Evolutionary conservation across 176 grass and related monocot genomes (phyloP), one percentile per base, ranked within the genome.

Genomic region (Tillandsia leiboldiana): DNA sequence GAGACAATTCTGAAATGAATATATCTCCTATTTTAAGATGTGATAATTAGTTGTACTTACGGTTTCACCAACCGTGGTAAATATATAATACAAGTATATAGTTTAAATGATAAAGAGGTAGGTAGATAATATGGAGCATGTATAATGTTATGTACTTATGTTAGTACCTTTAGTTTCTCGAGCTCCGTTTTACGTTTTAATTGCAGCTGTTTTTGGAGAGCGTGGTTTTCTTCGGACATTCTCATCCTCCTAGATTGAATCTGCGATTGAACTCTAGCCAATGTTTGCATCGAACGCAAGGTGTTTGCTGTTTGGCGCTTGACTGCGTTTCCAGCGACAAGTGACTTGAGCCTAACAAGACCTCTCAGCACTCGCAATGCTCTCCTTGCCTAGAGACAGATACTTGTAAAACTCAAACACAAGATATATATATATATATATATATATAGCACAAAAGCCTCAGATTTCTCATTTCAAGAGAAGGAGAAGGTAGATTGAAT

Each of bases 161-260:
- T 51, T 65, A 15, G 68, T 24, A 94, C 95, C 84, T 94, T 94
- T 75, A 82, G 77, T 88, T 87, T 94, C 54, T 91, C 90, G 28
- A 80, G 81, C 68, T 94, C 95, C 70, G 77, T 82, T 82, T 88
- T 73, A 20, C 77, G 77, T 70, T 99, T 99, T 50, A 83, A 65
- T 57, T 94, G 89, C 51, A 87, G 74, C 64, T 93, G 90, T 77
- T 70, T 99, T 79, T 90, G 89, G 72, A 93, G 64, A 82, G 84
- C 78, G 66, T 88, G 90, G 57, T 99, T 90, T 67, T 91, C 95
- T 75, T 99, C 87, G 22, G 87, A 79, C 80, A 84, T 84, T 73
- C 91, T 89, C 76, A 87, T 65, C 66, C 84, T 87, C 69, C 95
- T 83, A 70, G 90, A 83, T 47, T 78, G 75, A 51, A 99, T 90